Evolutionary conservation across 257 asterid genomes (phyloP), one percentile per base, ranked within the genome.

Genomic region (Coffea eugenioides): DNA sequence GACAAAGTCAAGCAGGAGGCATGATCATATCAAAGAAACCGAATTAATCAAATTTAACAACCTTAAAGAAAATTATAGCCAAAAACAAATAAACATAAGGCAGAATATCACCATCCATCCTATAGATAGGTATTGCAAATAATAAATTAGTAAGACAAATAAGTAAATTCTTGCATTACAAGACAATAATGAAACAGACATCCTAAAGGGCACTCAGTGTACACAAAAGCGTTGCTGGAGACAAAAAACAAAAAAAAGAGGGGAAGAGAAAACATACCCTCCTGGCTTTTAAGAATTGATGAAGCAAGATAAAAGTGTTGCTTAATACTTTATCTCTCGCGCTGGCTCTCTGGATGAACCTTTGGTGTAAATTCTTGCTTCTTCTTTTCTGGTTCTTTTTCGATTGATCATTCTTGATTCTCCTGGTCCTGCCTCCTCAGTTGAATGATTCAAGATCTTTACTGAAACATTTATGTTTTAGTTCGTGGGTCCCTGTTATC

Each of bases 371-470:
- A 43, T 49, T 25, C 39, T 13, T 49, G 8, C 36, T 15, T 45
- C 15, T 43, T 39, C n/a, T 69, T 57, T 45, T 39, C 39, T 34
- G 27, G 39, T 16, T 56, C 4, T 16, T 0, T 56, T 49, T 46
- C 16, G 14, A 1, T 52, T 13, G n/a, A 16, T 56, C 23, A 56
- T 56, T 56, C 62, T 56, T 16, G 62, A 56, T 56, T 56, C 62
- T 56, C 8, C 2, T 4, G 62, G n/a, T 16, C 23, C 23, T 16
- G 23, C 1, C 21, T 1, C 57, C 21, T 45, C 9, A 71, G 20
- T 46, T 75, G 67, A 41, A 48, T 61, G 27, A 71, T 79, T 64
- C 82, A 73, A 71, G 73, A 36, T 73, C 73, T 72, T 72, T n/a
- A 73, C 23, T 69, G 34, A 56, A 72, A 8, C n/a, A 25, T 6